Percentiles rank a stretch among this genome's conserved stretches.
Conservation (phyloP, 164 flowering plant genomes). For the Saururus chinensis region DNA sequence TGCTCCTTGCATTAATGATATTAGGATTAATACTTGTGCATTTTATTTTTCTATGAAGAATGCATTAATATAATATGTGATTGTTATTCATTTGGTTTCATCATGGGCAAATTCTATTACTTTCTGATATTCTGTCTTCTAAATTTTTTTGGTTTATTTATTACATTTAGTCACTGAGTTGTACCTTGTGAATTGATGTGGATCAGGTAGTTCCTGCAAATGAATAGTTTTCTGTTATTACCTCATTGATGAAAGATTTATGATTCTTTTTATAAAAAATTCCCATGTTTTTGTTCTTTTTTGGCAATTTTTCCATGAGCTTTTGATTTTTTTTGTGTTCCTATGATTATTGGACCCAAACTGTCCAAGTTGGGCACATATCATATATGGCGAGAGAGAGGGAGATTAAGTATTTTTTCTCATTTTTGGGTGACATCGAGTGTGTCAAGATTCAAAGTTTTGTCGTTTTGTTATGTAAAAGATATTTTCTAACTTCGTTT, state of each 20-base stretch:
- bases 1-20: no score
- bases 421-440: conserved; percentile 91
- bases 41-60: no score
- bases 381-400: conserved; percentile 91
- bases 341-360: conserved; percentile 39
- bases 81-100: no score
- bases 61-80: no score
- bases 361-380: conserved; percentile 62
- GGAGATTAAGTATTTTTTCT: conserved; percentile 90
- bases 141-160: no score
- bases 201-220: no score
- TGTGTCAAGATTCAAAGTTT: conserved; percentile 67
- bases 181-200: no score
- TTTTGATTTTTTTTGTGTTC: neutral
- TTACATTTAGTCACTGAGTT: no score
- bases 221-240: neutral
- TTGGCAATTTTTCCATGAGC: neutral
- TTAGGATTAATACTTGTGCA: no score
- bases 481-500: neutral
- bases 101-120: no score
- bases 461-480: neutral
- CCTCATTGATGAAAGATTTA: no score
- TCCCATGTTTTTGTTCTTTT: neutral
- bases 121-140: no score
- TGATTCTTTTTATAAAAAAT: neutral